Evolutionary conservation across 2,329 filamentous ascomycete species (phyloP).

Genomic region (Escovopsis sp.): DNA sequence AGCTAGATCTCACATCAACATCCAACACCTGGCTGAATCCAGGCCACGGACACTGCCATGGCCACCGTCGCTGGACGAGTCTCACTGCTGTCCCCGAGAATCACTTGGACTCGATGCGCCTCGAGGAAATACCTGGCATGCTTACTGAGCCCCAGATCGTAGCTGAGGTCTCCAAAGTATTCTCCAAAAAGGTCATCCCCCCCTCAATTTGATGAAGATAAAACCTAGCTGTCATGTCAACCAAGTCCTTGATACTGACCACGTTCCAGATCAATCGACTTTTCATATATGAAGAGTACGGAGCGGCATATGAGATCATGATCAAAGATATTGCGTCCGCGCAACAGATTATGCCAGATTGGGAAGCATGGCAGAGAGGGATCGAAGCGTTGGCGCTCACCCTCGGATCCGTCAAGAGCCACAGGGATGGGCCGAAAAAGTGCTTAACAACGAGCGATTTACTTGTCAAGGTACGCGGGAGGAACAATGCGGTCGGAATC

Average conservation of each 20-base stretch:
- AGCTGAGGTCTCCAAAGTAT: conserved; percentile 46
- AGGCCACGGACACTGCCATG: conserved; percentile 2
- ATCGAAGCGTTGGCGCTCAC: conserved; percentile 71
- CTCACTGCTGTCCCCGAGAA: conserved; percentile 31
- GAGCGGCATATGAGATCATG: conserved; percentile 77
- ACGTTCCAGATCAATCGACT: conserved; percentile 57
- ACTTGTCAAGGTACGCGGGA: conserved; percentile 61
- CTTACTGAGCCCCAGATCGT: conserved; percentile 43
- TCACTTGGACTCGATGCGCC: conserved; percentile 23
- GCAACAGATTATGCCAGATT: conserved; percentile 54
- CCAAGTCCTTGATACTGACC: conserved; percentile 1
- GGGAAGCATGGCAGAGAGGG: conserved; percentile 70
- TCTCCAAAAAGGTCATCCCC: conserved; percentile 38
- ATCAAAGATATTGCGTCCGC: conserved; percentile 59
- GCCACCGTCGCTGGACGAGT: conserved; percentile 34
- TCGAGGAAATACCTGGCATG: conserved; percentile 35
- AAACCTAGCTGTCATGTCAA: neutral
- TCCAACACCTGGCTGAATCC: conserved; percentile 6
- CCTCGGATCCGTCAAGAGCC: conserved; percentile 53
- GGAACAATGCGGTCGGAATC: too few relatives aligned
- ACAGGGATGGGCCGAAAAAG: conserved; percentile 50
- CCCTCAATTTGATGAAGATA: neutral
- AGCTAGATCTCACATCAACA: conserved; percentile 14
- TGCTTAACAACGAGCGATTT: conserved; percentile 73
- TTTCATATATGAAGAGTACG: conserved; percentile 82